These are phyloP conservation scores for Cladosporium halotolerans DNA, from an alignment of 2,329 filamentous ascomycete species.

Conservation along the genomic window DNA sequence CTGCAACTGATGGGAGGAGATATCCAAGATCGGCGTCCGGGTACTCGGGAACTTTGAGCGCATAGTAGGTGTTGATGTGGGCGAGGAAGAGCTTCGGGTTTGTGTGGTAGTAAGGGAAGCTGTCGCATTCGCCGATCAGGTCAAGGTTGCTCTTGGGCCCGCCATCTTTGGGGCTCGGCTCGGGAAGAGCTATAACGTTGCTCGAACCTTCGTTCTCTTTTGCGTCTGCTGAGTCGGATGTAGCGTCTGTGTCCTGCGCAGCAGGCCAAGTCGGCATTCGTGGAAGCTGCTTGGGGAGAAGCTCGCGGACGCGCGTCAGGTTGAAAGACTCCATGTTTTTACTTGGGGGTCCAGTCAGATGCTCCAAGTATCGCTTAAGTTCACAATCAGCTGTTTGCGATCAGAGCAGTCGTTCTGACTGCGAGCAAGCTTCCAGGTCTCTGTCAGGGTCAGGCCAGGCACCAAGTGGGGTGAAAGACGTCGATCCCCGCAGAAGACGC, in stretches of 20 bases:
- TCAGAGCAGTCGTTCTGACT: neutral
- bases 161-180: slow-evolving; percentile 25
- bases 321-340: slow-evolving; percentile 26
- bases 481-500: neutral
- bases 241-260: slow-evolving; percentile 1
- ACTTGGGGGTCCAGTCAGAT: neutral
- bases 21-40: slow-evolving; percentile 56
- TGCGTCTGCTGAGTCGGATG: neutral
- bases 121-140: slow-evolving; percentile 52
- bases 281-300: slow-evolving; percentile 28
- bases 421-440: neutral
- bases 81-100: slow-evolving; percentile 51
- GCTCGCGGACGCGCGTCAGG: slow-evolving; percentile 25
- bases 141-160: slow-evolving; percentile 45
- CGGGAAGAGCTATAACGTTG: slow-evolving; percentile 16
- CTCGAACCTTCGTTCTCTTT: neutral
- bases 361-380: neutral
- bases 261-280: slow-evolving; percentile 23
- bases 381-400: no score
- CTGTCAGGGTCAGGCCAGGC: neutral
- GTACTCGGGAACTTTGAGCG: slow-evolving; percentile 62
- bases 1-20: slow-evolving; percentile 55
- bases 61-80: slow-evolving; percentile 46
- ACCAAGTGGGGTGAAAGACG: neutral
- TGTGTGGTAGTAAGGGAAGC: slow-evolving; percentile 67